Evolutionary conservation across 176 grass and related monocot genomes (phyloP), one percentile per base, ranked within the genome.

Genomic region (Rhynchospora tenuis): DNA sequence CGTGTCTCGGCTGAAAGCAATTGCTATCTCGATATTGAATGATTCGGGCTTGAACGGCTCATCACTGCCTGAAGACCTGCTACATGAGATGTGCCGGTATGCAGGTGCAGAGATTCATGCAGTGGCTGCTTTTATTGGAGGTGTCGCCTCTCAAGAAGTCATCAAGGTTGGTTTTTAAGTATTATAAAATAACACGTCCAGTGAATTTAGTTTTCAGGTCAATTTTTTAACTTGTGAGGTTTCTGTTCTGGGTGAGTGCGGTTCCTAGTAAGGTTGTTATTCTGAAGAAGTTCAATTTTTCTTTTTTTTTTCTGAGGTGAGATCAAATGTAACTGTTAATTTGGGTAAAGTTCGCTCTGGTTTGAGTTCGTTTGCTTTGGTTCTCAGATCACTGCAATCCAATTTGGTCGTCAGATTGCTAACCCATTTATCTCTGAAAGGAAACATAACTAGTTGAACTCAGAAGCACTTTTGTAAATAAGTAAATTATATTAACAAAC

Each of bases 21-120:
- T 91, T 87, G 89, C 90, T 22, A 56, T 91, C 72, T 89, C 86
- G 48, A 89, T 98, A 76, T 79, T 93, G 31, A 90, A 62, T 27
- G 95, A 98, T 71, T 80, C 90, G 90, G 91, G 91, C 29, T 87
- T 95, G 83, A 88, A 91, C 10, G 92, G 89, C 19, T 87, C 92
- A 59, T 87, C 79, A 69, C 75, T 93, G 33, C 89, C 92, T 6
- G 92, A 93, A 63, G 95, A 95, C 83, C 84, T 93, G 79, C 88
- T 98, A 62, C 65, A 87, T n/a, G 92, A 98, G 69, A 91, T 98
- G 86, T 95, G 92, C 89, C 84, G 92, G 63, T 98, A 91, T 64
- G 95, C 89, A 83, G 89, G 89, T 51, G 89, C 90, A 29, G 95
- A 98, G 64, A 90, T 95, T 29, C 92, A 98, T 84, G 23, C 91